Evolutionary conservation across 1,139 yeast genomes (phyloP).

Genomic region (Eremothecium cymbalariae): DNA sequence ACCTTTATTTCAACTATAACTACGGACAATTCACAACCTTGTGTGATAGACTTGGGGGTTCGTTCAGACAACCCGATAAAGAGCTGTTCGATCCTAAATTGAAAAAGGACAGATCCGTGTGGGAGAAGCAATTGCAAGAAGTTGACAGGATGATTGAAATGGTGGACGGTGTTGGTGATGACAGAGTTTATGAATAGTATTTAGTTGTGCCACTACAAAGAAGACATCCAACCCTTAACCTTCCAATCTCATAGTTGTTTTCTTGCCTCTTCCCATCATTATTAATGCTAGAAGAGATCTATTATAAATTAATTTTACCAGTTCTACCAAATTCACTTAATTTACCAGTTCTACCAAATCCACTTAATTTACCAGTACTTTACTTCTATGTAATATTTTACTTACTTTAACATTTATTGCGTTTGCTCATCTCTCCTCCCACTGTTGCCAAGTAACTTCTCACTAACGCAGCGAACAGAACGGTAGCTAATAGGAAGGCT

Average conservation of each 20-base stretch:
- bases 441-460: no score
- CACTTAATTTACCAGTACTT: no score
- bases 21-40: constrained; percentile 96
- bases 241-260: neutral
- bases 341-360: no score
- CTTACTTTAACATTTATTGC: no score
- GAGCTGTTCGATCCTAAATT: constrained; percentile 64
- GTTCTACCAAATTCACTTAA: no score
- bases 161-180: constrained; percentile 66
- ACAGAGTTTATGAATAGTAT: constrained; percentile 48
- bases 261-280: neutral
- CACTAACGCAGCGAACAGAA: no score
- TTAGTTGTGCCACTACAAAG: constrained; percentile 37
- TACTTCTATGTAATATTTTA: no score
- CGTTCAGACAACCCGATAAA: constrained; percentile 87
- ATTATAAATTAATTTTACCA: no score
- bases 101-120: constrained; percentile 50
- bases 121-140: constrained; percentile 65
- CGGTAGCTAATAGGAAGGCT: no score
- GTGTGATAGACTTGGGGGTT: constrained; percentile 94
- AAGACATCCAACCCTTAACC: neutral
- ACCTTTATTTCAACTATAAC: constrained; percentile 91
- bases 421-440: no score
- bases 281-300: no score
- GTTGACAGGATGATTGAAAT: constrained; percentile 74